Conservation (phyloP, 1,284 basidiomycete species). For the Cystobasidium pallidum region DNA sequence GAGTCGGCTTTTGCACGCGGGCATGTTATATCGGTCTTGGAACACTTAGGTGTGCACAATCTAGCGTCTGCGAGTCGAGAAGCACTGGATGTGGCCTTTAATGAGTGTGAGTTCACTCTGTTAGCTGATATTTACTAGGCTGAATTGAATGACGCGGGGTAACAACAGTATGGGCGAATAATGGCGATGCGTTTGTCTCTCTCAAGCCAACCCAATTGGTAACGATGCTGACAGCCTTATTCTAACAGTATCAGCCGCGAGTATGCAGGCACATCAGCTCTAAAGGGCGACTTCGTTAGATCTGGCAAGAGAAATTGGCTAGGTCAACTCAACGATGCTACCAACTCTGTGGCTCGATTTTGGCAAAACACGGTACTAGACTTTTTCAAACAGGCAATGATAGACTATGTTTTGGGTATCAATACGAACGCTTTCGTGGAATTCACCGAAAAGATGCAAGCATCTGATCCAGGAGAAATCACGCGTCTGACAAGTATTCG, state of each 20-base stretch:
- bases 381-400: conserved; percentile 80
- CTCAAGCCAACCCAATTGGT: background rate
- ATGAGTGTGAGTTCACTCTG: conserved; percentile 67
- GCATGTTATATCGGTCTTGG: conserved; percentile 23
- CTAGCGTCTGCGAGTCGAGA: conserved; percentile 17
- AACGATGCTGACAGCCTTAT: background rate
- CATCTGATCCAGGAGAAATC: conserved; percentile 84
- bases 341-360: conserved; percentile 82
- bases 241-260: conserved; percentile 58
- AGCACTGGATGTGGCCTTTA: conserved; percentile 66
- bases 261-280: conserved; percentile 86
- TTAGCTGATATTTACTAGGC: background rate
- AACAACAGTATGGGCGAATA: conserved; percentile 85
- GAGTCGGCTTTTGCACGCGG: conserved; percentile 78
- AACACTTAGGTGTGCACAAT: conserved; percentile 23
- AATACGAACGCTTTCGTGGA: conserved; percentile 87
- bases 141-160: background rate
- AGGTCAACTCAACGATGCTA: conserved; percentile 88
- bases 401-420: conserved; percentile 84
- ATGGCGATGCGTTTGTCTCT: conserved; percentile 68
- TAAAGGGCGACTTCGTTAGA: conserved; percentile 97
- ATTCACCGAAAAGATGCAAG: conserved; percentile 80
- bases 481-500: conserved; percentile 84
- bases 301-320: conserved; percentile 90
- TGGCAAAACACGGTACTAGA: conserved; percentile 67